Conservation (phyloP, 2,329 filamentous ascomycete species). For the Aspergillus cejpii region DNA sequence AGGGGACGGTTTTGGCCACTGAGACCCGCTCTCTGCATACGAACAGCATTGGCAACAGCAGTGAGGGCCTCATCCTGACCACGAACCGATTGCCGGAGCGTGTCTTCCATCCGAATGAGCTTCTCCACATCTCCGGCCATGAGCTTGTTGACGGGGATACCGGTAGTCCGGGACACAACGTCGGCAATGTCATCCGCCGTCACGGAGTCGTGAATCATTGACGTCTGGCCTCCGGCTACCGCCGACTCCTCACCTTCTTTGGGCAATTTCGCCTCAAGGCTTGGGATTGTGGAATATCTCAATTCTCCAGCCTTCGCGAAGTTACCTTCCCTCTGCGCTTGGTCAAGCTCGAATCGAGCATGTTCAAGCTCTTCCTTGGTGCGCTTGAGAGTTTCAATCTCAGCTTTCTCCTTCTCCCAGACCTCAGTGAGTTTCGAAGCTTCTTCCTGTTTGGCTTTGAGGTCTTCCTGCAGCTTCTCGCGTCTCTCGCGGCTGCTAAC, state of each 20-base stretch:
- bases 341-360: constrained; percentile 76
- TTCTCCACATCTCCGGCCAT: constrained; percentile 93
- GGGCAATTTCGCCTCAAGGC: constrained; percentile 70
- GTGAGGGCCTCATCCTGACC: constrained; percentile 92
- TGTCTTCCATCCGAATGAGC: constrained; percentile 91
- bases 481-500: constrained; percentile 79
- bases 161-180: constrained; percentile 84
- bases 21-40: constrained; percentile 85
- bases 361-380: constrained; percentile 83
- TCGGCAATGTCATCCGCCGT: constrained; percentile 88
- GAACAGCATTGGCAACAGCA: constrained; percentile 85
- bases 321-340: constrained; percentile 78
- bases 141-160: constrained; percentile 86
- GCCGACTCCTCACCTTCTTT: constrained; percentile 56
- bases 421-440: constrained; percentile 66
- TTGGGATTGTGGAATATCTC: constrained; percentile 78
- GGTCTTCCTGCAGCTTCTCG: constrained; percentile 71
- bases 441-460: constrained; percentile 72
- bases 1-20: constrained; percentile 86
- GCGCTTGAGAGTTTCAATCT: constrained; percentile 81
- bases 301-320: constrained; percentile 88
- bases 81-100: constrained; percentile 71
- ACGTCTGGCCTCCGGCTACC: constrained; percentile 43
- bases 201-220: constrained; percentile 85
- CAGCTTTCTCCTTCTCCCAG: constrained; percentile 83